These are phyloP conservation scores for Globisporangium nunn DNA, from an alignment of 352 stramenopile species.

Conservation along the genomic window DNA sequence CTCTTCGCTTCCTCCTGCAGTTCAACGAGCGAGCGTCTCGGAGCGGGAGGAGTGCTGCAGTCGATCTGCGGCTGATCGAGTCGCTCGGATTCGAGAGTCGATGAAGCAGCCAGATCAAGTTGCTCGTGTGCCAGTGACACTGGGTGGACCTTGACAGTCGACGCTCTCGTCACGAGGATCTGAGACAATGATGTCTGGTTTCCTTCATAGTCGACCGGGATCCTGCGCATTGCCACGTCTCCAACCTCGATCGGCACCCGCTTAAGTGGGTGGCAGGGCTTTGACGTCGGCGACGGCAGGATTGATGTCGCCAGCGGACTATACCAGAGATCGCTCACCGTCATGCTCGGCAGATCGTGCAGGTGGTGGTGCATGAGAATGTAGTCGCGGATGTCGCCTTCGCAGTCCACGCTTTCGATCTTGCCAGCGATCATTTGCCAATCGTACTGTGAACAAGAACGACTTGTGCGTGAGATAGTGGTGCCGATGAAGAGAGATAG, in stretches of 20 bases:
- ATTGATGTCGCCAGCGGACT: conserved; percentile 24
- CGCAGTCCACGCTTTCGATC: conserved; percentile 65
- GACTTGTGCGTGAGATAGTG: not conserved
- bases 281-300: conserved; percentile 33
- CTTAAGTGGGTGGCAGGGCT: conserved; percentile 37
- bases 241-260: conserved; percentile 49
- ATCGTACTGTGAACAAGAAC: conserved; percentile 45
- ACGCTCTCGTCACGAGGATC: conserved; percentile 26
- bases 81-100: not conserved
- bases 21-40: conserved; percentile 4
- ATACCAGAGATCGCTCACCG: conserved; percentile 58
- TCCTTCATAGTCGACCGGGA: conserved; percentile 51
- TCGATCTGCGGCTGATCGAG: conserved; percentile 15
- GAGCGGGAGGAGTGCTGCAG: conserved; percentile 1
- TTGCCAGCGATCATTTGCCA: conserved; percentile 74
- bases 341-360: conserved; percentile 37
- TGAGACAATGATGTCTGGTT: conserved; percentile 43
- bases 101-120: not conserved
- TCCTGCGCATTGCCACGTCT: conserved; percentile 53
- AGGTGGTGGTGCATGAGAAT: conserved; percentile 40
- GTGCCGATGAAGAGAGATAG: not conserved
- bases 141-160: not conserved
- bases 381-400: conserved; percentile 64
- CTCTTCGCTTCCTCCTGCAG: conserved; percentile 4
- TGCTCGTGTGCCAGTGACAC: not conserved